Conservation (phyloP, 1,284 basidiomycete genomes). For the Trichosporon ovoides region DNA sequence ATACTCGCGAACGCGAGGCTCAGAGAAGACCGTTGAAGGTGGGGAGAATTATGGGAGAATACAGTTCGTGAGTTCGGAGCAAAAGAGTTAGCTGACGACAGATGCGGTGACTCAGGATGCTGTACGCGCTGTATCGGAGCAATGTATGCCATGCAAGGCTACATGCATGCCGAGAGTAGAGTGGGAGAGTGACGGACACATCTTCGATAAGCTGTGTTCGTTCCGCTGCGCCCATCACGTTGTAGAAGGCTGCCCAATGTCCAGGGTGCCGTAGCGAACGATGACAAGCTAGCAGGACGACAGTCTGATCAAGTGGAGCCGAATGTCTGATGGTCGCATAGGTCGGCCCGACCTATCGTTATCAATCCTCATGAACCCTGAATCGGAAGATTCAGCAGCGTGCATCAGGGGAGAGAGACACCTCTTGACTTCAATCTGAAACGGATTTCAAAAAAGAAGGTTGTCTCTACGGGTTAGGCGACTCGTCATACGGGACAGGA, state of each 20-base stretch:
- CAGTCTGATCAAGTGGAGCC: not conserved
- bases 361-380: not conserved
- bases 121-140: not conserved
- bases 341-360: not conserved
- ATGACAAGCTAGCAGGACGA: not conserved
- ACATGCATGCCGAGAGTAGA: too few species aligned
- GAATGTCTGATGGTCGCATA: not conserved
- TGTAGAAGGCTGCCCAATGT: too few species aligned
- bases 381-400: not conserved
- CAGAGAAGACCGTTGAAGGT: not conserved
- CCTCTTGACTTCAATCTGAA: not conserved
- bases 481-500: conserved; percentile 3
- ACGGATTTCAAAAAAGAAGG: not conserved
- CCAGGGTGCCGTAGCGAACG: too few species aligned
- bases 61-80: not conserved
- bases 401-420: not conserved
- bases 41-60: not conserved
- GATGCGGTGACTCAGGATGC: not conserved
- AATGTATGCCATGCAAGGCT: too few species aligned
- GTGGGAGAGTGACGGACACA: too few species aligned
- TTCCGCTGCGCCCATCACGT: too few species aligned
- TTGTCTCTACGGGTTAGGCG: not conserved
- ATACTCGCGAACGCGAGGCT: not conserved
- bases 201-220: too few species aligned
- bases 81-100: not conserved